A percentile compares a stretch with the other conserved stretches of the same genome.
These are phyloP conservation scores for Chalara sp. DNA, from an alignment of 2,329 filamentous ascomycete genomes.

Conservation along the genomic window DNA sequence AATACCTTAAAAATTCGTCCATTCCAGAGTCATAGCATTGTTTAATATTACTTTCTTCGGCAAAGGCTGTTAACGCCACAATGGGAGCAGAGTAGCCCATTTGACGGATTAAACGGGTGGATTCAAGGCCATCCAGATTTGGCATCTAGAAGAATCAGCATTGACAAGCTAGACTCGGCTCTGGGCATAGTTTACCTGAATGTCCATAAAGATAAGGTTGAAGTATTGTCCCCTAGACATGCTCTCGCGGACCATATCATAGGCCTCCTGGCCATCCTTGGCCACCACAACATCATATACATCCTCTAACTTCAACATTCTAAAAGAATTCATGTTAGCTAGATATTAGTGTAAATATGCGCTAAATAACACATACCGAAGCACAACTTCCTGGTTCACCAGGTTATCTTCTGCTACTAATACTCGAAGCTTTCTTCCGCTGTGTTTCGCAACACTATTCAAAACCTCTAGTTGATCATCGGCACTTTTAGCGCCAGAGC, in stretches of 20 bases:
- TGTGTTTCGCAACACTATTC: slow-evolving; percentile 56
- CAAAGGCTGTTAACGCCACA: slow-evolving; percentile 83
- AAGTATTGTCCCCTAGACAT: slow-evolving; percentile 70
- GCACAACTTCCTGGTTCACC: slow-evolving; percentile 54
- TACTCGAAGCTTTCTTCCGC: slow-evolving; percentile 62
- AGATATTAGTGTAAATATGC: not conserved
- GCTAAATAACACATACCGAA: slow-evolving; percentile 42
- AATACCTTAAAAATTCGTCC: slow-evolving; percentile 68
- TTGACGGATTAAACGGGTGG: slow-evolving; percentile 74
- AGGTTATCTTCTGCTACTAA: slow-evolving; percentile 79
- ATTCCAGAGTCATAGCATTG: slow-evolving; percentile 86
- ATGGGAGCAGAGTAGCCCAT: slow-evolving; percentile 86
- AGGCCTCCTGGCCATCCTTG: slow-evolving; percentile 79
- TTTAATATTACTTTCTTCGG: slow-evolving; percentile 82
- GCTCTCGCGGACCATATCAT: slow-evolving; percentile 74
- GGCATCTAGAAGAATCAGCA: slow-evolving; percentile 57
- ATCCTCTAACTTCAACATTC: slow-evolving; percentile 67
- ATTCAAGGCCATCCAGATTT: slow-evolving; percentile 82
- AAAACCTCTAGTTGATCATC: slow-evolving; percentile 60
- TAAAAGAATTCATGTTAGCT: slow-evolving; percentile 37
- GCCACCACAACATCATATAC: slow-evolving; percentile 86
- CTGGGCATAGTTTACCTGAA: slow-evolving; percentile 35
- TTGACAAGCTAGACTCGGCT: too few species aligned
- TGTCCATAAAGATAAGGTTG: slow-evolving; percentile 92
- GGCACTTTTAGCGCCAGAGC: slow-evolving; percentile 20